Percentiles rank a stretch among this genome's conserved stretches.
Conservation (phyloP, 2,329 filamentous ascomycete species). For the Talaromyces sp. region DNA sequence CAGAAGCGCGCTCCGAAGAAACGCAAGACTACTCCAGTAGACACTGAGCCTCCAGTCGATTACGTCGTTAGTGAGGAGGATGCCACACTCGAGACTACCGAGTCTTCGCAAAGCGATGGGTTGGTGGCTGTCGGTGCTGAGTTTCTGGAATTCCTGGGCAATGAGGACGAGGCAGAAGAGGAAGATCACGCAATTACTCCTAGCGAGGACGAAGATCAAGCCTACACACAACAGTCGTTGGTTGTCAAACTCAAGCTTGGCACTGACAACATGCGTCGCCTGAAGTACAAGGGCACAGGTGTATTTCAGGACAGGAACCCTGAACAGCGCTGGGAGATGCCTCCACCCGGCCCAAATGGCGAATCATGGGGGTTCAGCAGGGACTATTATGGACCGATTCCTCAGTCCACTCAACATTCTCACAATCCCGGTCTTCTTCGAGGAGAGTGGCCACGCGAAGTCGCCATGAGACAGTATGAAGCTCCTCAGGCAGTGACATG, state of each 20-base stretch:
- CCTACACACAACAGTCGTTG: background rate
- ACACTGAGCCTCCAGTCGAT: background rate
- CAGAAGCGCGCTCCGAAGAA: conserved; percentile 15
- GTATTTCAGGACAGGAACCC: conserved; percentile 17
- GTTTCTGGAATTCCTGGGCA: conserved; percentile 13
- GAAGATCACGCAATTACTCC: background rate
- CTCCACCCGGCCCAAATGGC: conserved; percentile 7
- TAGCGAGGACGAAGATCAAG: background rate
- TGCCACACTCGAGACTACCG: background rate
- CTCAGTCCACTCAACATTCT: conserved; percentile 5
- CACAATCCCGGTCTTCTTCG: conserved; percentile 14
- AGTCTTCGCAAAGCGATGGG: background rate
- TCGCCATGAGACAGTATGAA: conserved; percentile 16
- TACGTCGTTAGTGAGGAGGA: conserved; percentile 14
- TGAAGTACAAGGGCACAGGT: conserved; percentile 15
- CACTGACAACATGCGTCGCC: background rate
- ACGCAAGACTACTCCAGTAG: conserved; percentile 9
- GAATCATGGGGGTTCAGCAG: conserved; percentile 16
- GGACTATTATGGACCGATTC: conserved; percentile 17
- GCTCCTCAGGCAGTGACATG: conserved; percentile 17
- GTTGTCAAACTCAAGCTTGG: conserved; percentile 12
- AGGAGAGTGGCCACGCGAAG: conserved; percentile 17
- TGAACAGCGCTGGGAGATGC: conserved; percentile 15
- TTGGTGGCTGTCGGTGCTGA: conserved; percentile 12
- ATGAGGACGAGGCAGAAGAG: background rate